Percentiles rank a stretch among this genome's conserved stretches.
Evolutionary conservation across 2,329 filamentous ascomycete genomes (phyloP).

Genomic region (Aurifilum marmelostoma): DNA sequence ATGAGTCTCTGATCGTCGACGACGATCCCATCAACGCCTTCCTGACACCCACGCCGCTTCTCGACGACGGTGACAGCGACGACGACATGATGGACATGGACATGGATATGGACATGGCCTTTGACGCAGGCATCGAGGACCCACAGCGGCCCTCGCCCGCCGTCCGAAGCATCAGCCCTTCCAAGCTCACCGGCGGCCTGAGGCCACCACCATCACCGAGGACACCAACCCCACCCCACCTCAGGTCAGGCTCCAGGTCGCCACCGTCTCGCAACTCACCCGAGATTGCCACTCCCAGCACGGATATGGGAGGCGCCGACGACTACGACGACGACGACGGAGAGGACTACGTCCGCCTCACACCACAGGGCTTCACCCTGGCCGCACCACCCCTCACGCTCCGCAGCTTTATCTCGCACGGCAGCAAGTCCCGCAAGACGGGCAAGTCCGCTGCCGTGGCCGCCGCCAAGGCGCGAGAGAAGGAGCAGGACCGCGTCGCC

Average conservation of each 20-base stretch:
- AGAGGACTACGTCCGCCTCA: conserved; percentile 52
- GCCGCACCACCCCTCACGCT: conserved; percentile 41
- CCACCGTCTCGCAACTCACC: conserved; percentile 42
- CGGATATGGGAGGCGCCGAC: conserved; percentile 41
- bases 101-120: conserved; percentile 51
- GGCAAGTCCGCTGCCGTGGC: conserved; percentile 21
- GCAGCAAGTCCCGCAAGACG: conserved; percentile 22
- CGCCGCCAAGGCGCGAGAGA: conserved; percentile 33
- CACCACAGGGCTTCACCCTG: conserved; percentile 35
- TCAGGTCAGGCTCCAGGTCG: conserved; percentile 39
- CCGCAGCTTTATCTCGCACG: conserved; percentile 25
- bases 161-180: conserved; percentile 60
- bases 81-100: conserved; percentile 45
- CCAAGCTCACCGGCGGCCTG: conserved; percentile 55
- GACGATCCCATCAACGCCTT: conserved; percentile 61
- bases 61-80: conserved; percentile 44
- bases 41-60: conserved; percentile 52
- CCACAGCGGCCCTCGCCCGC: conserved; percentile 48
- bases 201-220: conserved; percentile 48
- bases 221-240: conserved; percentile 45
- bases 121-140: conserved; percentile 62
- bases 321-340: conserved; percentile 48
- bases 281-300: conserved; percentile 45
- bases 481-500: conserved; percentile 23
- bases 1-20: conserved; percentile 48